A percentile compares a stretch with the other conserved stretches of the same genome.
phyloP scores from a whole-genome alignment of 441 rosid genomes.

The Bocquillonia castaneifolia region DNA sequence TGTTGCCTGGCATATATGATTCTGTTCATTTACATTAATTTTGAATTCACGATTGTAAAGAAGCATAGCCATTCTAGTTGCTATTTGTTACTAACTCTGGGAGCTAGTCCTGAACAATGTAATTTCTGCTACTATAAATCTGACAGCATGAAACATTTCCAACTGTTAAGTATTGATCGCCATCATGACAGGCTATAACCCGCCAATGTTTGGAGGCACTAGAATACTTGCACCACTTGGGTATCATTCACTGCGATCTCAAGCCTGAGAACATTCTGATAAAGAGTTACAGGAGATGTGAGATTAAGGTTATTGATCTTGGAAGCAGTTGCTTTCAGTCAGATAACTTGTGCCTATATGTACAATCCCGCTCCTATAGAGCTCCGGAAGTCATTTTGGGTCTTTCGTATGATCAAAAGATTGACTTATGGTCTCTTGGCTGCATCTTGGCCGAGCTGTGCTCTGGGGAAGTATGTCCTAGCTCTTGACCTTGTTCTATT shows the following conservation, averaged over 20 bases:
- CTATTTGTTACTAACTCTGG: background rate
- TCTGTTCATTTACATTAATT: background rate
- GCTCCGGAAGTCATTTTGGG: slow-evolving; percentile 97
- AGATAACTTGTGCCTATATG: slow-evolving; percentile 74
- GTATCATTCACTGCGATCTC: slow-evolving; percentile 91
- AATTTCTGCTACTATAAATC: background rate
- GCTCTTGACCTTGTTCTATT: slow-evolving; percentile 10
- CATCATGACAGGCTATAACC: slow-evolving; percentile 49
- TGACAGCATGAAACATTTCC: background rate
- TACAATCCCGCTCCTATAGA: slow-evolving; percentile 91
- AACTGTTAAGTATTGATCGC: slow-evolving; percentile 2
- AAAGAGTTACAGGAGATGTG: slow-evolving; percentile 70
- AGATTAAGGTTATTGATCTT: slow-evolving; percentile 83
- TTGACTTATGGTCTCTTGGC: slow-evolving; percentile 95
- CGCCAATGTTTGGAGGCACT: slow-evolving; percentile 90
- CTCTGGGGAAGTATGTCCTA: slow-evolving; percentile 73
- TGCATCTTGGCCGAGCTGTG: slow-evolving; percentile 90
- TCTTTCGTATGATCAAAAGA: slow-evolving; percentile 79
- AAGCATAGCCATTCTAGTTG: background rate
- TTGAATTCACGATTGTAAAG: background rate
- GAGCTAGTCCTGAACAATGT: background rate
- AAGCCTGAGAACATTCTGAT: slow-evolving; percentile 88
- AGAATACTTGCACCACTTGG: slow-evolving; percentile 70
- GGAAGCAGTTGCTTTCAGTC: slow-evolving; percentile 93
- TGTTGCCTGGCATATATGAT: background rate